Base-by-base conservation (phyloP, 1,284 basidiomycete species). In the Cutaneotrichosporon dermatis region DNA sequence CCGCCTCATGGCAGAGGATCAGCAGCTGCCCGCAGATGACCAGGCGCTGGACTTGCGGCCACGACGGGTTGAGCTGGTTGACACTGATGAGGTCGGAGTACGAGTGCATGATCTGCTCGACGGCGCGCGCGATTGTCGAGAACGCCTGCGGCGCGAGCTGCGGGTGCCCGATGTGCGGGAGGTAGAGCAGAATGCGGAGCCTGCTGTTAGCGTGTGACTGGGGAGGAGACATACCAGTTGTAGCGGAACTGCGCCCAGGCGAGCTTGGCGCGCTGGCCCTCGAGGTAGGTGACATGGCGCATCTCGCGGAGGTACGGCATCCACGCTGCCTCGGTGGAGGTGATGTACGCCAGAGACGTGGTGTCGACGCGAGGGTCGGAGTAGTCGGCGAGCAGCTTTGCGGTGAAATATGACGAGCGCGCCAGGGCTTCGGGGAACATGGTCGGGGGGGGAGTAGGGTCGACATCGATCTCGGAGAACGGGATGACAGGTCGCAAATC, bases 41-140 rank as follows among this genome's bases (percentile, higher is more conserved):
- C 11, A 69, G 54, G 12, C 62, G 61, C 11, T 59, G 60, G 7
- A 66, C 50, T 48, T 69, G 66, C 10, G 68, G 68, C 68, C 66
- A 68, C 3, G 59, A 63, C 33, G 66, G 61, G 36, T 58, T 46
- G 37, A 66, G 58, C 39, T 64, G 58, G 48, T 55, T 48, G 34
- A 43, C 33, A 37, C 52, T 40, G 10, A 60, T 57, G 15, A 66
- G 58, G 48, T 65, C 65, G 39, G 51, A 36, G 51, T 68, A 65
- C 37, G 61, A 62, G 54, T 66, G 51, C 13, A 69, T 52, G 16
- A 66, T 63, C 51, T 69, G 66, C 13, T 55, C 39, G 6, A 64
- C 48, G 3, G 66, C 58, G 10, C 66, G 63, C 4, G 59, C 54
- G 11, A 69, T 48, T 0, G 59, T 57, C 4, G 51, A 50, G 43